Percentiles rank a stretch among this genome's conserved stretches.
Evolutionary conservation across 2,329 filamentous ascomycete genomes (phyloP).

Genomic region (Phaeosphaeriaceae sp.): DNA sequence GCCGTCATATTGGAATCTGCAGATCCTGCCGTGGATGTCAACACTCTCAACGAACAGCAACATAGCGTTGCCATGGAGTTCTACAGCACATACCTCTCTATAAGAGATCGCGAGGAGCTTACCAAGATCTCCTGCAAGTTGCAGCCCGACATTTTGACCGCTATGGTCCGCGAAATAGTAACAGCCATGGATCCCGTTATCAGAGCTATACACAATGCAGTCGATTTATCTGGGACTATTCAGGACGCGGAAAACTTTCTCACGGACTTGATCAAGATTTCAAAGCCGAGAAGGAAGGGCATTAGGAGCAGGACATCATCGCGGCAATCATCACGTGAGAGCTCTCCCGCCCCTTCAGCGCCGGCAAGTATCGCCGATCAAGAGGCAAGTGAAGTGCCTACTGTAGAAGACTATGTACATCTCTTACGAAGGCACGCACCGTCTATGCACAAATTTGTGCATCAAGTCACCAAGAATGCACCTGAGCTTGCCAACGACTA

Average conservation of each 20-base stretch:
- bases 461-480: conserved; percentile 72
- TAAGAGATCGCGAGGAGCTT: conserved; percentile 77
- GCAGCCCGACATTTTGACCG: conserved; percentile 75
- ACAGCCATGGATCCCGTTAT: conserved; percentile 78
- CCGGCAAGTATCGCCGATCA: conserved; percentile 32
- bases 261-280: conserved; percentile 70
- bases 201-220: conserved; percentile 71
- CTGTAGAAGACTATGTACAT: conserved; percentile 74
- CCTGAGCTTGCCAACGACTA: conserved; percentile 70
- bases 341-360: conserved; percentile 27
- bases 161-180: conserved; percentile 69
- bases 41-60: conserved; percentile 63
- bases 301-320: conserved; percentile 27
- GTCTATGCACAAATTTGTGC: conserved; percentile 72
- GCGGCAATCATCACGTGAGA: conserved; percentile 30
- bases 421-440: conserved; percentile 70
- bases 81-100: conserved; percentile 72
- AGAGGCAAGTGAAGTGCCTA: conserved; percentile 52
- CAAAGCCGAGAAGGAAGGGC: conserved; percentile 48
- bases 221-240: conserved; percentile 74
- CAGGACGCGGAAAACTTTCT: conserved; percentile 72
- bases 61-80: conserved; percentile 73
- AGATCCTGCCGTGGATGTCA: conserved; percentile 51
- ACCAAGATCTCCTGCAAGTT: conserved; percentile 70
- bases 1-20: conserved; percentile 67